phyloP scores from a whole-genome alignment of 345 rosid genomes.

The Citropsis articulata region DNA sequence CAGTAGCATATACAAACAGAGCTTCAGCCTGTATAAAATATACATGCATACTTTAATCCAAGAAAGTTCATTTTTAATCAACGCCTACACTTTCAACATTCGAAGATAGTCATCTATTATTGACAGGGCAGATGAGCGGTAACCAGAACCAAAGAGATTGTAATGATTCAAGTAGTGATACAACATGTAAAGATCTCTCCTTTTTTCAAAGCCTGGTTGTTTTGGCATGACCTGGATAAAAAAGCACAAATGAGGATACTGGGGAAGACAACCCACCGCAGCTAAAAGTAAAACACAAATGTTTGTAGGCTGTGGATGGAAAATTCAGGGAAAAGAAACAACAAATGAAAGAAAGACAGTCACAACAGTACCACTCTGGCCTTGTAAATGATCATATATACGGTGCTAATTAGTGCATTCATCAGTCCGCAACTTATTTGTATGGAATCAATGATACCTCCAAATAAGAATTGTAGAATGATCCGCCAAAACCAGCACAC shows the following conservation, averaged over 20 bases:
- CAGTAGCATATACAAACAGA: not conserved
- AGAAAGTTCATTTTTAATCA: not conserved
- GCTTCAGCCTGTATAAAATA: not conserved
- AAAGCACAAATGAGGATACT: not conserved
- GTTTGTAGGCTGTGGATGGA: not conserved
- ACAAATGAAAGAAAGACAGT: too few species aligned
- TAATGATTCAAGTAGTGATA: slow-evolving; percentile 95
- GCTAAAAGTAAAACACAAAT: not conserved
- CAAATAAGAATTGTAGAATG: slow-evolving; percentile 78
- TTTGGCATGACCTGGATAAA: slow-evolving; percentile 72
- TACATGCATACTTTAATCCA: not conserved
- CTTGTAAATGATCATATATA: not conserved
- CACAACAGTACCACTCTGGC: not conserved
- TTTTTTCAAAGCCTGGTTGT: slow-evolving; percentile 77
- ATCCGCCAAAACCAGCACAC: slow-evolving; percentile 87
- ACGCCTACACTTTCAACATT: slow-evolving; percentile 41
- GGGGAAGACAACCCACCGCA: not conserved
- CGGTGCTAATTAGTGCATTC: not conserved
- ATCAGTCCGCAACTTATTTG: not conserved
- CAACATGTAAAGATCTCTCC: slow-evolving; percentile 68
- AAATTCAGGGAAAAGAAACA: too few species aligned
- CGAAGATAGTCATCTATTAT: slow-evolving; percentile 69
- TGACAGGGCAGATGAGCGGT: slow-evolving; percentile 75
- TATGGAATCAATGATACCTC: slow-evolving; percentile 42
- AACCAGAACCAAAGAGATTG: slow-evolving; percentile 87